Percentiles rank a stretch among this genome's conserved stretches.
These are phyloP conservation scores for Alopecurus myosuroides DNA, from an alignment of 176 grass and related monocot genomes.

Conservation along the genomic window DNA sequence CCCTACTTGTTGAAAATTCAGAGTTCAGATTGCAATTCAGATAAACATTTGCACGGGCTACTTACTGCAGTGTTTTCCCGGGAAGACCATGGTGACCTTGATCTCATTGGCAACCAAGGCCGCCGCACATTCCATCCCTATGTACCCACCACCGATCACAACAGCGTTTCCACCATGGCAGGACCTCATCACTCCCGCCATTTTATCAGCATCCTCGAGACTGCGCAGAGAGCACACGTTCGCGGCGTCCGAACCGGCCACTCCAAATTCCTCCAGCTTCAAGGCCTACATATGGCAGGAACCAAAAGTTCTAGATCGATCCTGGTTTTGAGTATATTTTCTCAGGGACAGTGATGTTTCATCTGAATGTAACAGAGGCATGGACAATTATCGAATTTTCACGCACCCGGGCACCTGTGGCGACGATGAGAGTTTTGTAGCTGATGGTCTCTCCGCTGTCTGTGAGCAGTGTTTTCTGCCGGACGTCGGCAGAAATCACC, in stretches of 20 bases:
- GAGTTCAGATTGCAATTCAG: not conserved
- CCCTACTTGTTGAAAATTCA: not conserved
- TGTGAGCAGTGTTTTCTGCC: conserved; percentile 46
- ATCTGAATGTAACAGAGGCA: not conserved
- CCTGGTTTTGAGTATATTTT: not conserved
- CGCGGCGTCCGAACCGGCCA: conserved; percentile 47
- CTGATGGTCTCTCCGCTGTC: conserved; percentile 57
- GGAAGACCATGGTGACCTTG: conserved; percentile 84
- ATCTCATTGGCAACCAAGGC: conserved; percentile 68
- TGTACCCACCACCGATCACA: conserved; percentile 83
- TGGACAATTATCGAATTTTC: not conserved
- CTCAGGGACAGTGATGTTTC: not conserved
- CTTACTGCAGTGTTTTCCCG: conserved; percentile 86
- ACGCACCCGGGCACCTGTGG: conserved; percentile 78
- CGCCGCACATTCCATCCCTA: conserved; percentile 89
- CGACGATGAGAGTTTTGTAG: conserved; percentile 74
- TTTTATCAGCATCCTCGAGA: conserved; percentile 35
- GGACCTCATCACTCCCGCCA: conserved; percentile 56
- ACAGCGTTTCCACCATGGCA: conserved; percentile 57
- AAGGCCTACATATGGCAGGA: conserved; percentile 37
- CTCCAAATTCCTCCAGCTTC: conserved; percentile 70
- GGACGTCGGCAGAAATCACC: conserved; percentile 51
- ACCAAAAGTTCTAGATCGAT: not conserved
- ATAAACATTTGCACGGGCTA: not conserved
- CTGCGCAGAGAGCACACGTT: conserved; percentile 61